Evolutionary conservation across 768 basidiomycete species (phyloP).

Genomic region (Cystobasidium onofrii): DNA sequence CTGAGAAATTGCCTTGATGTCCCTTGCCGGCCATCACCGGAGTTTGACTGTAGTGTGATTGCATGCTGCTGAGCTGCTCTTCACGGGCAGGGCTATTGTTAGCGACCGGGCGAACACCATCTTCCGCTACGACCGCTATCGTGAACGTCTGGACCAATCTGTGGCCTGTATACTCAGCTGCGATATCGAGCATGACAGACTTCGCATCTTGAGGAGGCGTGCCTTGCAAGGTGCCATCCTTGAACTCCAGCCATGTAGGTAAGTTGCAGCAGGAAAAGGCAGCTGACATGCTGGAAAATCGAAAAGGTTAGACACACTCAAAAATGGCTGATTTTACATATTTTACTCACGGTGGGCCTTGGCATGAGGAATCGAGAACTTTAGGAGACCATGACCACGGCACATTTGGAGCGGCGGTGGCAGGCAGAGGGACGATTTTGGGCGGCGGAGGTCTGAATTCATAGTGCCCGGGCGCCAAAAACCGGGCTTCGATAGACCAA

Average conservation of each 20-base stretch:
- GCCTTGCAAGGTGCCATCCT: constrained; percentile 61
- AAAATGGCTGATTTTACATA: not conserved
- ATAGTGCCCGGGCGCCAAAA: constrained; percentile 39
- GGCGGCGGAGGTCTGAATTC: constrained; percentile 58
- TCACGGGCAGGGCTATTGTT: not conserved
- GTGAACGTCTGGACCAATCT: constrained; percentile 1
- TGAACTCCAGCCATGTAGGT: constrained; percentile 84
- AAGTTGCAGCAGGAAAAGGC: constrained; percentile 69
- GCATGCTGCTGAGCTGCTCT: not conserved
- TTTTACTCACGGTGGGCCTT: constrained; percentile 14
- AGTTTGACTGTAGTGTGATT: not conserved
- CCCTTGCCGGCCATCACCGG: not conserved
- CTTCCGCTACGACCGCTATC: not conserved
- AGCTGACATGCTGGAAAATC: constrained; percentile 62
- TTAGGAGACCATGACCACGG: constrained; percentile 84
- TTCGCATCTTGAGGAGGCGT: constrained; percentile 47
- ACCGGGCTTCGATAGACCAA: constrained; percentile 82
- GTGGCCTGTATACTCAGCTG: constrained; percentile 1
- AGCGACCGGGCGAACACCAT: constrained; percentile 2
- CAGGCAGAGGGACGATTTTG: constrained; percentile 72
- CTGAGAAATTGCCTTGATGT: not conserved
- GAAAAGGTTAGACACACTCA: not conserved
- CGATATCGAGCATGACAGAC: constrained; percentile 11
- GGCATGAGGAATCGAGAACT: constrained; percentile 90
- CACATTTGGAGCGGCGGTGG: constrained; percentile 57